Evolutionary conservation across 169 alveolate species (phyloP).

Genomic region (Miamiensis avidus): DNA sequence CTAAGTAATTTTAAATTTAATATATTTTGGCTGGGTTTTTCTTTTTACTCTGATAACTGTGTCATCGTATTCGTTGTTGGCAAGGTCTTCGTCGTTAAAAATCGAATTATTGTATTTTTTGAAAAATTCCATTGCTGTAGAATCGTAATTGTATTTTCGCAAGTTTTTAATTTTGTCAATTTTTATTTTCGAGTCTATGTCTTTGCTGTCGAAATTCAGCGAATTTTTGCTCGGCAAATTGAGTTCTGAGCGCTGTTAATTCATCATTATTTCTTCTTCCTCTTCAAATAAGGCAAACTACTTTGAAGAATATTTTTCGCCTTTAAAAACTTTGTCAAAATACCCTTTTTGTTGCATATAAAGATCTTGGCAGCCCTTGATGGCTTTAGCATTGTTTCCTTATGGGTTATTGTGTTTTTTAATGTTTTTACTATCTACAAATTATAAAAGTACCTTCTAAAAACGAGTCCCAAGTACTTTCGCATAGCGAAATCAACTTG

Average conservation of each 20-base stretch:
- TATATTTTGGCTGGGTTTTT: too few relatives aligned
- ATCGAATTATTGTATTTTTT: background rate
- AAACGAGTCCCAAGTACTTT: background rate
- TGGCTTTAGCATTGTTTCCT: background rate
- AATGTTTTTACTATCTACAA: background rate
- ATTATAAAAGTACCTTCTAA: background rate
- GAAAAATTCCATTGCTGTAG: conserved; percentile 7
- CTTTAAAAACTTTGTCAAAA: background rate
- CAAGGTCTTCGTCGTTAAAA: conserved; percentile 2
- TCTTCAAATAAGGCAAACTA: background rate
- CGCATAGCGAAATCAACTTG: too few relatives aligned
- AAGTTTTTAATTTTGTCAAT: conserved; percentile 18
- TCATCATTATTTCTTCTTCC: background rate
- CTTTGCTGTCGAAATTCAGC: background rate
- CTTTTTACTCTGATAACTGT: background rate
- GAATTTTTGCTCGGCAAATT: too few relatives aligned
- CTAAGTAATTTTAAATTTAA: too few relatives aligned
- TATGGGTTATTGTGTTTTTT: too few relatives aligned
- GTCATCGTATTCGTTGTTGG: conserved; percentile 4
- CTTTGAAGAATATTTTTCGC: background rate
- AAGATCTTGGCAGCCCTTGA: background rate
- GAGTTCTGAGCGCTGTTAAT: too few relatives aligned
- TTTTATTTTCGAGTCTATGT: background rate
- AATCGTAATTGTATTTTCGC: conserved; percentile 11
- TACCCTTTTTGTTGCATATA: background rate